Evolutionary conservation across 2,329 filamentous ascomycete genomes (phyloP).

Genomic region (Penicillium sp.): DNA sequence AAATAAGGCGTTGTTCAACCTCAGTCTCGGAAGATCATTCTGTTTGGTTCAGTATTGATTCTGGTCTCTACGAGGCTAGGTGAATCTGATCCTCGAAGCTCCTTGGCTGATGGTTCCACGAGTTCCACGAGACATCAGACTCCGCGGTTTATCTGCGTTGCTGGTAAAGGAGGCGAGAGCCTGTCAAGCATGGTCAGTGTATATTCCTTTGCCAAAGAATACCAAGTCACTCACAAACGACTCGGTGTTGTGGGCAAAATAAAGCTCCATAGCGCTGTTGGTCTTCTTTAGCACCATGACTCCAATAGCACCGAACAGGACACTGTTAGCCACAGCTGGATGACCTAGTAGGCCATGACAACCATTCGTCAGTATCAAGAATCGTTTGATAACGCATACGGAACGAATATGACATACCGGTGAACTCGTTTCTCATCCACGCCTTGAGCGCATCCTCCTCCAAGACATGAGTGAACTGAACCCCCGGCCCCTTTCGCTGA

Average conservation of each 20-base stretch:
- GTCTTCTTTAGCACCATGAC: constrained; percentile 88
- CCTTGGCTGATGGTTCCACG: constrained; percentile 54
- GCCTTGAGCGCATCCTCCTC: constrained; percentile 77
- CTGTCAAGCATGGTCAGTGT: constrained; percentile 30
- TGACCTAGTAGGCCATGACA: constrained; percentile 54
- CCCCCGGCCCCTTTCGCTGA: constrained; percentile 62
- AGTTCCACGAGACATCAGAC: constrained; percentile 80
- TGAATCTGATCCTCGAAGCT: constrained; percentile 23
- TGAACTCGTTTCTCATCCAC: constrained; percentile 88
- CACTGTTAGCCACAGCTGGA: constrained; percentile 77
- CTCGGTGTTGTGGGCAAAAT: constrained; percentile 97
- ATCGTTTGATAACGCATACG: not conserved
- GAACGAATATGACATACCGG: constrained; percentile 54
- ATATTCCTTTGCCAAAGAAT: not conserved
- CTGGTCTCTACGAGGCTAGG: not conserved
- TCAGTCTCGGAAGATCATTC: not conserved
- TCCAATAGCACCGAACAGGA: constrained; percentile 84
- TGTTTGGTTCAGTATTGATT: not conserved
- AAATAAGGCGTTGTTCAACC: not conserved
- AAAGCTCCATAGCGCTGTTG: constrained; percentile 73
- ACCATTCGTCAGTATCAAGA: constrained; percentile 3
- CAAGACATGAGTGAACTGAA: constrained; percentile 65
- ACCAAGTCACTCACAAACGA: constrained; percentile 56
- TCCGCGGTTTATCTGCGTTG: constrained; percentile 71
- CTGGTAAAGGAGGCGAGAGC: constrained; percentile 88